These are phyloP conservation scores for Penicillium freii DNA, from an alignment of 2,329 filamentous ascomycete genomes.

Conservation along the genomic window DNA sequence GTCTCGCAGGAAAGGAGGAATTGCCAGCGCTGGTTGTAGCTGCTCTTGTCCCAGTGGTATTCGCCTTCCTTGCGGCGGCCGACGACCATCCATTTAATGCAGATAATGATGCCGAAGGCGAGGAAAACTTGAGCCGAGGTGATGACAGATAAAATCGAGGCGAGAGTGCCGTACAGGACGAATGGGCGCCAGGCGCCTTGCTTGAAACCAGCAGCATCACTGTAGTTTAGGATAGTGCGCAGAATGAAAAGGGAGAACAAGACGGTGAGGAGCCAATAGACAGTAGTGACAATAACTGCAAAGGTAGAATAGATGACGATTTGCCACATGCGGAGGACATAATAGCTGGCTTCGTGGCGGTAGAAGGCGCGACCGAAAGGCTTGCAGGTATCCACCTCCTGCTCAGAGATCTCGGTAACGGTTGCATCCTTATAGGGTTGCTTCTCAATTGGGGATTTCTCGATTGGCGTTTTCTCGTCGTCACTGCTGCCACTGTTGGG, in stretches of 20 bases:
- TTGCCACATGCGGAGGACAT: slow-evolving; percentile 48
- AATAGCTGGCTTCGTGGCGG: slow-evolving; percentile 50
- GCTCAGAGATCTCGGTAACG: slow-evolving; percentile 1
- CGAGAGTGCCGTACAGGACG: slow-evolving; percentile 35
- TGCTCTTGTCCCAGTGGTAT: slow-evolving; percentile 58
- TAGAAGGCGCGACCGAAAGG: slow-evolving; percentile 60
- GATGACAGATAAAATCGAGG: slow-evolving; percentile 27
- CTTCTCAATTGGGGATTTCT: slow-evolving; percentile 7
- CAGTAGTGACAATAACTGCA: slow-evolving; percentile 47
- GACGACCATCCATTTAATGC: slow-evolving; percentile 53
- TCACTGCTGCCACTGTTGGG: slow-evolving; percentile 8
- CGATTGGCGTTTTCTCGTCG: background rate
- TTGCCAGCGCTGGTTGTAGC: slow-evolving; percentile 60
- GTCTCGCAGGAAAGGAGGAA: slow-evolving; percentile 54
- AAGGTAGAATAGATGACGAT: slow-evolving; percentile 54
- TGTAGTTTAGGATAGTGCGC: slow-evolving; percentile 26
- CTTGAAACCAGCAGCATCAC: slow-evolving; percentile 22
- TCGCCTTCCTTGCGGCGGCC: slow-evolving; percentile 53
- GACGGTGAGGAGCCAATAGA: slow-evolving; percentile 52
- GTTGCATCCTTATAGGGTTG: background rate
- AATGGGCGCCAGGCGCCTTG: slow-evolving; percentile 38
- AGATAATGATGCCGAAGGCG: slow-evolving; percentile 47
- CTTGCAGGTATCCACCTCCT: slow-evolving; percentile 32
- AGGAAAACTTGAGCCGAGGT: slow-evolving; percentile 46
- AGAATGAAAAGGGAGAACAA: slow-evolving; percentile 50